Conservation (phyloP, 176 grass and related monocot species). For the Secale cereale region DNA sequence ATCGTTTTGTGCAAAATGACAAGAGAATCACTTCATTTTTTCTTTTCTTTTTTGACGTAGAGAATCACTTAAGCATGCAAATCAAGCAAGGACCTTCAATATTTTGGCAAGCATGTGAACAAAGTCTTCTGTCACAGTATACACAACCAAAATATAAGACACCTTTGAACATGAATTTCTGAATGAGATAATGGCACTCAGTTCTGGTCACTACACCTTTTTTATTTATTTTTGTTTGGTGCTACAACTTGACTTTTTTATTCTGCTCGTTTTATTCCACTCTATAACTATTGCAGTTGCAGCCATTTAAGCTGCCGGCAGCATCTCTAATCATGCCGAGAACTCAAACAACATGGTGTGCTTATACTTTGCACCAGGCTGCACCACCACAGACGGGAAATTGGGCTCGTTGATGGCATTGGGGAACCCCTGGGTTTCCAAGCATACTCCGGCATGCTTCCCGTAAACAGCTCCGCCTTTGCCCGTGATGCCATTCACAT, state of each 20-base stretch:
- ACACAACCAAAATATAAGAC: neutral
- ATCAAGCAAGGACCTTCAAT: neutral
- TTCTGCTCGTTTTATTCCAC: conserved; percentile 26
- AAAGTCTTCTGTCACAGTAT: neutral
- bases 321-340: conserved; percentile 23
- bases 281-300: conserved; percentile 1
- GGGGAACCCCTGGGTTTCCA: conserved; percentile 95
- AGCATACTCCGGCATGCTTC: conserved; percentile 70
- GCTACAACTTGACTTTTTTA: neutral
- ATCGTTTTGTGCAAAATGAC: neutral
- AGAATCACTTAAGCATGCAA: neutral
- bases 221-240: neutral
- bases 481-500: conserved; percentile 52
- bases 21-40: neutral
- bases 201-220: neutral
- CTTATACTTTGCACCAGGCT: conserved; percentile 74
- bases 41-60: too few relatives aligned
- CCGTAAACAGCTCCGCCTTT: conserved; percentile 61
- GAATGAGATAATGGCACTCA: neutral
- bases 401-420: conserved; percentile 78
- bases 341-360: conserved; percentile 85
- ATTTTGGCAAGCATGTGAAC: neutral
- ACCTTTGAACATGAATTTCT: neutral
- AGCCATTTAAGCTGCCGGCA: conserved; percentile 4
- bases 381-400: conserved; percentile 63